Base-by-base conservation (phyloP, 768 basidiomycete genomes). In the Porphyrellus cyaneotinctus region DNA sequence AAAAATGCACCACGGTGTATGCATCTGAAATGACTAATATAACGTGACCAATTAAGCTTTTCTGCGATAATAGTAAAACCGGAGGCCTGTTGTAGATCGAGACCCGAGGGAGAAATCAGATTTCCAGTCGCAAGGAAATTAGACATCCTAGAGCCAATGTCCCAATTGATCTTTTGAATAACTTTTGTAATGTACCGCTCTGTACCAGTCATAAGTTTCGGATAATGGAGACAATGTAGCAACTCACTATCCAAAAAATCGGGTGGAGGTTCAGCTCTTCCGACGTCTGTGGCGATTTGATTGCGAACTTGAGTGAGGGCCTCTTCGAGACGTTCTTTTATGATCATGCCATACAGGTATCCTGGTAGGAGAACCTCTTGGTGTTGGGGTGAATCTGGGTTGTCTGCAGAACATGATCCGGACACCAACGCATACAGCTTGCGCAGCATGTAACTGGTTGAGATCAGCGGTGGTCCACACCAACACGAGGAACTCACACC, bases 1-100 rank as follows among this genome's bases (percentile, higher is more conserved):
- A 99, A 99, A 82, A 99, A 99, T 33, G 97, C 94, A 69, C 97
- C 97, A 72, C 97, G 91, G 73, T 99, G 97, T 28, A 99, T 93
- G 70, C 91, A 97, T 52, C 97, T 81, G 35, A 99, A 99, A 74
- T 99, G 97, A 65, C 89, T 90, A 70, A 99, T 93, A 70, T 97
- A 99, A 33, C 97, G 92, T 60, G 90, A 87, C 84, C 97, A 99
- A 70, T 99, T 99, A 54, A 99, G 78, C 72, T 98, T 98, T 75
- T 99, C 97, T 6, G 95, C 97, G 31, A 98, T 89, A 60, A 99
- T 97, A 1, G 97, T 98, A 72, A 95, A 98, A n/a, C 97, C 97
- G 17, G 94, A 88, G 0, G 95, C 87, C 70, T 99, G 97, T 68
- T 98, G 95, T 15, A 99, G 75, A 72, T 98, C 97, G 49, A 99